Evolutionary conservation across 306 rosid genomes (phyloP).

Genomic region (Lagenaria siceraria): DNA sequence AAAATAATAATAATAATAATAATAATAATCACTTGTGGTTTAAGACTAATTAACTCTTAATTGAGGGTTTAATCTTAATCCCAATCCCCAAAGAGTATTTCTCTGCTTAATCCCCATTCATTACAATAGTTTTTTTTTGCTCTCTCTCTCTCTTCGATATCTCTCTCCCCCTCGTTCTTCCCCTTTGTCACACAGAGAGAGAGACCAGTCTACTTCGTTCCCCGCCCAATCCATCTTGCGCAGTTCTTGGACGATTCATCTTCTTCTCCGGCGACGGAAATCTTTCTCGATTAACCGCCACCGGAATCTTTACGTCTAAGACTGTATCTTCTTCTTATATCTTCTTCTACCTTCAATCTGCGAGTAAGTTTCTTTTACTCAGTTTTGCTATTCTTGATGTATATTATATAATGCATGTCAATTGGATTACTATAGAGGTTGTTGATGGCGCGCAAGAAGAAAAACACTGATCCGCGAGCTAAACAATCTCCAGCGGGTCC

Average conservation of each 20-base stretch:
- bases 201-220: conserved; percentile 5
- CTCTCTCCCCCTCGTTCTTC: neutral
- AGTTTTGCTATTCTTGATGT: neutral
- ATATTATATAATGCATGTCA: conserved; percentile 35
- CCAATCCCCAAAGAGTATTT: neutral
- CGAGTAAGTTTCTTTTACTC: conserved; percentile 16
- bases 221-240: conserved; percentile 7
- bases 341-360: conserved; percentile 5
- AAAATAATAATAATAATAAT: neutral
- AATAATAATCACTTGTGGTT: neutral
- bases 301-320: neutral
- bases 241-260: conserved; percentile 39
- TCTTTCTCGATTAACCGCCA: conserved; percentile 5
- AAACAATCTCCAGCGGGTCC: conserved; percentile 43
- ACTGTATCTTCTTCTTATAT: neutral
- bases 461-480: conserved; percentile 47
- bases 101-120: neutral
- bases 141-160: neutral
- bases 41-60: neutral
- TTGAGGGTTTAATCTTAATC: neutral
- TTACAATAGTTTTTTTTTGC: neutral
- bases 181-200: neutral
- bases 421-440: conserved; percentile 44
- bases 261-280: conserved; percentile 13
- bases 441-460: conserved; percentile 83